Base-by-base conservation (phyloP, 2,329 filamentous ascomycete species). In the Ustulina deusta region DNA sequence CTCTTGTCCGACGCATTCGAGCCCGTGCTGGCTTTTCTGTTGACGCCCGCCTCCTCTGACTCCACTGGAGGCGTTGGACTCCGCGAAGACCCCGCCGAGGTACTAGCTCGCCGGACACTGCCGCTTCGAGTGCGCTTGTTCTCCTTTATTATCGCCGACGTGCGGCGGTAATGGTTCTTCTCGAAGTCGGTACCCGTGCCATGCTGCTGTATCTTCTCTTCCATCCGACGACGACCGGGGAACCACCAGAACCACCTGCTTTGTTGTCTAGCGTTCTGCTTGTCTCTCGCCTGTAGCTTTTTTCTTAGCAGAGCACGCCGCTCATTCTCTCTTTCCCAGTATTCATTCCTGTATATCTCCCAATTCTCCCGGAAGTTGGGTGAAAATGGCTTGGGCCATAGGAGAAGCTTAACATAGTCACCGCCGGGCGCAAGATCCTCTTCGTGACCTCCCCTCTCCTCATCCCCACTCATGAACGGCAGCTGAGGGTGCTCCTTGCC, bases 271-370 rank as follows among this genome's bases (percentile, higher is more conserved):
- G 91, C 90, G 44, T 93, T 81, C 68, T 91, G 89, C 20, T 86
- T 85, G 73, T 94, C 90, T 36, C 88, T 86, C 59, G 89, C 86
- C 69, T 89, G 87, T 57, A 97, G 83, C 76, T 92, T 92, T 49
- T 85, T 77, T 48, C 93, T 87, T 27, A 97, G 83, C 65, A 92
- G 82, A 2, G 91, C 87, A 13, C 96, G 89, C 1, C 95, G 90
- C 79, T 97, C 93, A 77, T 99, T 99, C 79, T 99, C 96, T 69
- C 90, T 90, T 74, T 97, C 95, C 96, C 96, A 99, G 81, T 97
- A 99, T 68, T 97, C 94, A 38, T 91, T 90, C 61, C 96, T 88
- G 80, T 97, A 99, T 17, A 95, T 85, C 77, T 99, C 96, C 96
- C 96, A 99, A 72, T 97, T 97, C 79, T 98, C 94, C 22, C 96